Evolutionary conservation across 2,329 filamentous ascomycete genomes (phyloP).

Genomic region (Cordyceps sp.): DNA sequence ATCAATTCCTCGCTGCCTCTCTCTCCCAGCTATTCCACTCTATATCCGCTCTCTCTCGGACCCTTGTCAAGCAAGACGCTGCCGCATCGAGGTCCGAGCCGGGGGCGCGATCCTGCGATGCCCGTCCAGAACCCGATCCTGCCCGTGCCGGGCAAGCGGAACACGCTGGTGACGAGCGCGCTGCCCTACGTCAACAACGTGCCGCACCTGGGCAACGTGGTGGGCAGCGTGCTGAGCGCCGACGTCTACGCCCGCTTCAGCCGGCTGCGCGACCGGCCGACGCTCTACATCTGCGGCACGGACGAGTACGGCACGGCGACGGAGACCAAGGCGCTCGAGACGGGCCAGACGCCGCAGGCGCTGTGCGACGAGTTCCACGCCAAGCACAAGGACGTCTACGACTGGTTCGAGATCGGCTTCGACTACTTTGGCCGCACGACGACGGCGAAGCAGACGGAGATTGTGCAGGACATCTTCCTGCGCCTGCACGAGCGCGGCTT

Average conservation of each 20-base stretch:
- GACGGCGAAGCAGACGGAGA: slow-evolving; percentile 75
- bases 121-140: slow-evolving; percentile 26
- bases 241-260: slow-evolving; percentile 75
- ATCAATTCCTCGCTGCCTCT: too few species aligned
- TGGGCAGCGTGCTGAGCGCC: slow-evolving; percentile 74
- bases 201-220: slow-evolving; percentile 77
- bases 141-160: slow-evolving; percentile 59
- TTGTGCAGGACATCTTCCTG: slow-evolving; percentile 80
- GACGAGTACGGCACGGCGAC: slow-evolving; percentile 96
- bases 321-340: slow-evolving; percentile 87
- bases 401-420: slow-evolving; percentile 92
- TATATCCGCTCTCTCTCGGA: too few species aligned
- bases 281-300: slow-evolving; percentile 65
- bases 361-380: slow-evolving; percentile 88
- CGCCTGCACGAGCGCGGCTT: slow-evolving; percentile 81
- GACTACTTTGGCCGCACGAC: slow-evolving; percentile 92
- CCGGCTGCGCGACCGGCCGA: slow-evolving; percentile 63
- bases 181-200: slow-evolving; percentile 64
- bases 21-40: too few species aligned
- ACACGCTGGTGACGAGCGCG: slow-evolving; percentile 83
- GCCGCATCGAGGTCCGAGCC: neutral
- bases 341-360: slow-evolving; percentile 63
- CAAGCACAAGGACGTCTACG: slow-evolving; percentile 78
- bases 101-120: too few species aligned
- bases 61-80: neutral